Conservation (phyloP, 805 yeast genomes). For the Suhomyces sp. region DNA sequence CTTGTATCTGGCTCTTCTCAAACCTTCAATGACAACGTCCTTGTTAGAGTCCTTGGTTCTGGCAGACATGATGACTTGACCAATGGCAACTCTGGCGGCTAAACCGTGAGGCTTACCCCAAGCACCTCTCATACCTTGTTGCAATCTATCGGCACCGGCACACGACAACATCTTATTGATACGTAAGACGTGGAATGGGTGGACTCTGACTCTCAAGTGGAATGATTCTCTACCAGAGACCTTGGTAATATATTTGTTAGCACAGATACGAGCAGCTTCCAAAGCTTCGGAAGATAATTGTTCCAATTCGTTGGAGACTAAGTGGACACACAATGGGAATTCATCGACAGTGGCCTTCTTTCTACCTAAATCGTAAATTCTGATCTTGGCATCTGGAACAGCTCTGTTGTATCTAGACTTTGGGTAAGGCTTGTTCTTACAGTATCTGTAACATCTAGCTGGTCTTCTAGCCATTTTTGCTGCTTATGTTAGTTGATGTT, state of each 20-base stretch:
- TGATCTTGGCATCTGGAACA: conserved; percentile 99
- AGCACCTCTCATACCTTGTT: conserved; percentile 99
- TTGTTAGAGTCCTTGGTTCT: conserved; percentile 98
- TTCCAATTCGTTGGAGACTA: conserved; percentile 98
- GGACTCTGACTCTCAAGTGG: conserved; percentile 99
- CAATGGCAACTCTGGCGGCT: conserved; percentile 98
- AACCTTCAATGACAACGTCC: conserved; percentile 96
- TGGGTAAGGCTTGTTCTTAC: conserved; percentile 99
- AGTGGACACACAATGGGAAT: conserved; percentile 99
- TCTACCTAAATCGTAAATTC: conserved; percentile 99
- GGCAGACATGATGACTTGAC: conserved; percentile 96
- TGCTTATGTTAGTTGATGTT: conserved; percentile 26
- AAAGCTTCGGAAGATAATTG: conserved; percentile 99
- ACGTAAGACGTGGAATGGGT: conserved; percentile 99
- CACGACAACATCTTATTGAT: conserved; percentile 99
- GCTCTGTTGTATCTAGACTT: conserved; percentile 99
- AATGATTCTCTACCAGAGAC: conserved; percentile 98
- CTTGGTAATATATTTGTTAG: conserved; percentile 98
- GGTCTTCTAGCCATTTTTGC: conserved; percentile 99
- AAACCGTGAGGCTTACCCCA: conserved; percentile 99
- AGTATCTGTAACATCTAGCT: conserved; percentile 99
- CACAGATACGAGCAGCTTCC: conserved; percentile 99
- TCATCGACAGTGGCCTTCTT: conserved; percentile 99
- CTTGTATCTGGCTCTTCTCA: conserved; percentile 99
- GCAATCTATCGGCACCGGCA: conserved; percentile 99